These are phyloP conservation scores for Tulasnella sp. DNA, from an alignment of 768 basidiomycete species.

Conservation along the genomic window DNA sequence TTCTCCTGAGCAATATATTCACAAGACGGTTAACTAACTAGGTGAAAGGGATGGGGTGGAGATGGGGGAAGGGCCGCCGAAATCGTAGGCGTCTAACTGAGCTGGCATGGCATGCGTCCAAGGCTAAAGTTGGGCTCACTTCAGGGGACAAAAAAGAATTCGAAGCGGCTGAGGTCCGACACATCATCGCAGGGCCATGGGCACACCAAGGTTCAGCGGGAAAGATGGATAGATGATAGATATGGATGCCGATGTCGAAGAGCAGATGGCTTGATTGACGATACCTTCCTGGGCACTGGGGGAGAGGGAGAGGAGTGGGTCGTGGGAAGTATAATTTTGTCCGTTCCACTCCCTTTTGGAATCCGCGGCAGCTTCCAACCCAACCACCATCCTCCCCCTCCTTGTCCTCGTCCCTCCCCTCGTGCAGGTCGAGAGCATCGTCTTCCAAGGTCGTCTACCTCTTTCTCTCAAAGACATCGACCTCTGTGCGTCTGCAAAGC, in stretches of 20 bases:
- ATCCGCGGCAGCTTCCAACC: background rate
- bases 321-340: background rate
- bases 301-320: background rate
- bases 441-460: background rate
- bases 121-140: background rate
- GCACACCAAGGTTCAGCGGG: background rate
- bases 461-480: background rate
- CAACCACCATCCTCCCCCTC: background rate
- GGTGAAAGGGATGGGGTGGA: background rate
- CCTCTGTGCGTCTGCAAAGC: conserved; percentile 14
- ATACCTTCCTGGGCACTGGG: background rate
- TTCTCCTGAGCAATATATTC: background rate
- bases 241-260: background rate
- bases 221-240: background rate
- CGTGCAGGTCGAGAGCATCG: background rate
- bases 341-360: background rate
- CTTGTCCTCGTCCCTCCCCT: background rate
- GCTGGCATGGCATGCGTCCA: background rate
- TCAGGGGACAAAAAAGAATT: background rate
- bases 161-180: conserved; percentile 1
- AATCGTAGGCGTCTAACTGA: background rate
- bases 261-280: background rate
- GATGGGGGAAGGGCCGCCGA: background rate
- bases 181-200: background rate
- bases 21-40: background rate